A percentile compares a stretch with the other conserved stretches of the same genome.
phyloP scores from a whole-genome alignment of 306 rosid species.

The Heteromeles arbutifolia region DNA sequence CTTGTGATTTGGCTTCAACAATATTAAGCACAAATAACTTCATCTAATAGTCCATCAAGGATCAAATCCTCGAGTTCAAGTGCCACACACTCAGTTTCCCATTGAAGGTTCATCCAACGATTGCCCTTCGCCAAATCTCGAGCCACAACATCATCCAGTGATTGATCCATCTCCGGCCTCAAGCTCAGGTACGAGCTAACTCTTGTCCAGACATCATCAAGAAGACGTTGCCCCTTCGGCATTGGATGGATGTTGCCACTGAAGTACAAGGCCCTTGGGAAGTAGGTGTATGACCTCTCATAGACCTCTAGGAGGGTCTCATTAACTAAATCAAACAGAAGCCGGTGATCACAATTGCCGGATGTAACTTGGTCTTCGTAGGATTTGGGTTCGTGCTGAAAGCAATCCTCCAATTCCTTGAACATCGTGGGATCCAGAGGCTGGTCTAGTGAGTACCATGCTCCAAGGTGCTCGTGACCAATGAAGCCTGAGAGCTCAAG shows the following conservation, averaged over 20 bases:
- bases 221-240: constrained; percentile 48
- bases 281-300: constrained; percentile 53
- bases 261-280: constrained; percentile 50
- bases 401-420: constrained; percentile 34
- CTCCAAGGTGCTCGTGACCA: constrained; percentile 32
- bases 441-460: constrained; percentile 40
- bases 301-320: constrained; percentile 45
- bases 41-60: constrained; percentile 65
- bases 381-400: constrained; percentile 33
- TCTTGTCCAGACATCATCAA: constrained; percentile 46
- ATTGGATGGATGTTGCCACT: constrained; percentile 36
- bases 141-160: constrained; percentile 66
- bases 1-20: not conserved
- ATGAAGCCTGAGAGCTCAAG: constrained; percentile 60
- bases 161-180: constrained; percentile 72
- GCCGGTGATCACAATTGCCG: constrained; percentile 35
- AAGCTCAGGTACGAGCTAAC: constrained; percentile 34
- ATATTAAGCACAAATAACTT: constrained; percentile 19
- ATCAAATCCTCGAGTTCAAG: constrained; percentile 75
- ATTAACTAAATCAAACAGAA: constrained; percentile 59
- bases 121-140: constrained; percentile 49
- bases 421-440: constrained; percentile 46
- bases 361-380: constrained; percentile 14
- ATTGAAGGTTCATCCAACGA: constrained; percentile 73
- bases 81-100: constrained; percentile 57